A percentile compares a stretch with the other conserved stretches of the same genome.
Evolutionary conservation across 2,329 filamentous ascomycete genomes (phyloP).

Genomic region (Beauveria scarabaeidicola): DNA sequence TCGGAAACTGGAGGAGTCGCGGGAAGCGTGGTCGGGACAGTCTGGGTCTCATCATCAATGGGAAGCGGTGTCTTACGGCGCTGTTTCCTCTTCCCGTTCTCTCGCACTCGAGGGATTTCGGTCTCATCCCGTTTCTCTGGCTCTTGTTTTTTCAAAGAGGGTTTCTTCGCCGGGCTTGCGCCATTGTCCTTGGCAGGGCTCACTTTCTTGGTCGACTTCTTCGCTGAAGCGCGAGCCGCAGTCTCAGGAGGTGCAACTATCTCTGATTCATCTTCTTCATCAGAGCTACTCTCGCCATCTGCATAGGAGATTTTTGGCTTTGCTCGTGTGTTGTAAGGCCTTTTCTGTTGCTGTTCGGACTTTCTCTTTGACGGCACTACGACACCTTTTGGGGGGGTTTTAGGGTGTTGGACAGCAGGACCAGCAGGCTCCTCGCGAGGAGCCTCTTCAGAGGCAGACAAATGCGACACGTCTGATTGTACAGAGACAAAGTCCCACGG

Average conservation of each 20-base stretch:
- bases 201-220: not conserved
- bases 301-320: not conserved
- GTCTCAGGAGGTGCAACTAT: not conserved
- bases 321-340: not conserved
- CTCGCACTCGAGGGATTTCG: not conserved
- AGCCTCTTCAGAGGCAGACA: not conserved
- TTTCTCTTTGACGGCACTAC: not conserved
- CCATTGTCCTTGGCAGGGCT: not conserved
- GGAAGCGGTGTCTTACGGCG: slow-evolving; percentile 25
- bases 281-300: not conserved
- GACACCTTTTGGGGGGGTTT: not conserved
- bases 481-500: not conserved
- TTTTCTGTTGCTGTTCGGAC: not conserved
- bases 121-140: not conserved
- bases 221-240: not conserved
- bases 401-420: not conserved
- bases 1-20: slow-evolving; percentile 1
- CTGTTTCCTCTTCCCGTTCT: slow-evolving; percentile 22
- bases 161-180: not conserved
- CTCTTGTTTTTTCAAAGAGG: not conserved
- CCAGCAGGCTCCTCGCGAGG: not conserved
- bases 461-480: not conserved
- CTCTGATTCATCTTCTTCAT: not conserved
- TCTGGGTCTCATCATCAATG: slow-evolving; percentile 24
- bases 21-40: slow-evolving; percentile 14